Evolutionary conservation across 1,139 yeast species (phyloP).

Genomic region (Taiozyma onychis): DNA sequence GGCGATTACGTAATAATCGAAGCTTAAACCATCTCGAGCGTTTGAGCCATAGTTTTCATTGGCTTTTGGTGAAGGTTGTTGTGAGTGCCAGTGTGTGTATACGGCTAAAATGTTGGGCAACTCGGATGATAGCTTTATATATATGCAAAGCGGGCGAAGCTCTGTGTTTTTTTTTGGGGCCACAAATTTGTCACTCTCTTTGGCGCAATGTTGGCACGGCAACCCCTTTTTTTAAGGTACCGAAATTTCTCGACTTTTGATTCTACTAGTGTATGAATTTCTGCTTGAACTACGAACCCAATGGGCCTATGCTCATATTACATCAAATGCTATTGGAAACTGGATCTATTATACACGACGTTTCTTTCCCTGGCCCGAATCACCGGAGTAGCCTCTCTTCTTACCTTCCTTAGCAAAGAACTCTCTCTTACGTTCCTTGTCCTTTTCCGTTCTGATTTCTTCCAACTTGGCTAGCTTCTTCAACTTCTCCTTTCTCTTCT

Average conservation of each 20-base stretch:
- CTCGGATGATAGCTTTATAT: too few relatives aligned
- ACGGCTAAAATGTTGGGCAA: too few relatives aligned
- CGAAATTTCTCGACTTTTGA: too few relatives aligned
- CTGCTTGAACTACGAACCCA: neutral
- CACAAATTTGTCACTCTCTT: neutral
- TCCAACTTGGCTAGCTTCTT: slow-evolving; percentile 72
- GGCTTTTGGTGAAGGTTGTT: neutral
- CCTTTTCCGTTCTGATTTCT: slow-evolving; percentile 67
- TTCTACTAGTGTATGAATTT: too few relatives aligned
- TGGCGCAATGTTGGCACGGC: neutral
- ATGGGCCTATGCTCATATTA: too few relatives aligned
- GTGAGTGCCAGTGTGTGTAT: too few relatives aligned
- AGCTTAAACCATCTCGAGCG: neutral
- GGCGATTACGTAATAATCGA: neutral
- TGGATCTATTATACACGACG: slow-evolving; percentile 16
- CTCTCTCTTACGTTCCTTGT: slow-evolving; percentile 81
- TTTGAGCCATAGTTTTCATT: too few relatives aligned
- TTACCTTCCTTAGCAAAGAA: slow-evolving; percentile 70
- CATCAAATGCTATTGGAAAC: neutral
- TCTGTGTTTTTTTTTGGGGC: too few relatives aligned
- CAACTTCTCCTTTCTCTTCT: slow-evolving; percentile 67
- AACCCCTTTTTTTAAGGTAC: neutral
- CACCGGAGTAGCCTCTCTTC: slow-evolving; percentile 48
- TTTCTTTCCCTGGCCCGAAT: slow-evolving; percentile 29
- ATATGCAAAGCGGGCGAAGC: too few relatives aligned